Conservation (phyloP, 805 yeast species). For the Pichia cabralensis region DNA sequence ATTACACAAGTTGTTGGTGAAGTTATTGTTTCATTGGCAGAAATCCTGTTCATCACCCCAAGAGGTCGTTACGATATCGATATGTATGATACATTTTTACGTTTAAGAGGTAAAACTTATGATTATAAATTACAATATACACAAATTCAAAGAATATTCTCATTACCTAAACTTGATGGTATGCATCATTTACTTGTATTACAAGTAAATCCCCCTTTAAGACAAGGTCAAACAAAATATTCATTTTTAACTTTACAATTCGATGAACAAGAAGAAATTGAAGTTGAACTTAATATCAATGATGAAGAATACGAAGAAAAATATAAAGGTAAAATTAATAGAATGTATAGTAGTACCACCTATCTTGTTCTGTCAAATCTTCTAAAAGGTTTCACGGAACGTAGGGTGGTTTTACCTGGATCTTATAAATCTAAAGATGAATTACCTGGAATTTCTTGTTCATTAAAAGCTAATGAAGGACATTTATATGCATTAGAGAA, state of each 20-base stretch:
- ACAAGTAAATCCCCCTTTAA: conserved; percentile 92
- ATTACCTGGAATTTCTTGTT: conserved; percentile 83
- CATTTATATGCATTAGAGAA: conserved; percentile 87
- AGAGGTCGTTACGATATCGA: conserved; percentile 98
- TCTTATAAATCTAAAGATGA: conserved; percentile 64
- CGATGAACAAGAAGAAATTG: conserved; percentile 81
- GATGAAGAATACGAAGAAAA: conserved; percentile 71
- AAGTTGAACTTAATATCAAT: conserved; percentile 75
- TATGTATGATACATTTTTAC: conserved; percentile 76
- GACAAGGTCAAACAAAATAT: conserved; percentile 97
- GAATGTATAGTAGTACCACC: conserved; percentile 65
- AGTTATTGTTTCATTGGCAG: conserved; percentile 87
- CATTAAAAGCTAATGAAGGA: conserved; percentile 92
- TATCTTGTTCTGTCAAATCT: conserved; percentile 82
- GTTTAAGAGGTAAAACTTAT: conserved; percentile 94
- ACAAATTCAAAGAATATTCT: conserved; percentile 82
- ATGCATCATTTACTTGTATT: conserved; percentile 77
- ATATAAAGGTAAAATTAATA: conserved; percentile 66
- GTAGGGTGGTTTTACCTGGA: conserved; percentile 79
- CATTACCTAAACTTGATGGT: conserved; percentile 92
- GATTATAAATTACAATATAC: conserved; percentile 90
- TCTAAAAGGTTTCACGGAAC: conserved; percentile 81
- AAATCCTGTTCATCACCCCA: conserved; percentile 87
- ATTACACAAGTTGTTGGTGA: conserved; percentile 93
- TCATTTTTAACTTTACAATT: conserved; percentile 89